Evolutionary conservation across 768 basidiomycete genomes (phyloP).

Genomic region (Boletus rufocinnamomeus): DNA sequence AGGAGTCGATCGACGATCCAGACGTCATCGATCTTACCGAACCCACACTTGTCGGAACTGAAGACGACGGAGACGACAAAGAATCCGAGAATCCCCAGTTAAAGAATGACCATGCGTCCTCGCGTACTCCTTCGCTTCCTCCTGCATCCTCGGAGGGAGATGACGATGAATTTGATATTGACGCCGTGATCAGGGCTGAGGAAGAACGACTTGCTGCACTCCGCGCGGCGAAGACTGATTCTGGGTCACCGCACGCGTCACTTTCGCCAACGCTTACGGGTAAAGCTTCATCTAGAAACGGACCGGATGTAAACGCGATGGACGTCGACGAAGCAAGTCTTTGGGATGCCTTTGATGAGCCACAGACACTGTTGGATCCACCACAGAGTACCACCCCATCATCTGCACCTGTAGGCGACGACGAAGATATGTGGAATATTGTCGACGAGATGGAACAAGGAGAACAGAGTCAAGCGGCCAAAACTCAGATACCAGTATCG

Average conservation of each 20-base stretch:
- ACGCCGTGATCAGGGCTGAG: conserved; percentile 51
- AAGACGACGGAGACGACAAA: conserved; percentile 21
- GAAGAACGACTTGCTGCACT: conserved; percentile 36
- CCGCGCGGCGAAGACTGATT: conserved; percentile 15
- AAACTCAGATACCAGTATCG: conserved; percentile 27
- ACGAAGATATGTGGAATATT: conserved; percentile 75
- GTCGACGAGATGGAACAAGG: conserved; percentile 54
- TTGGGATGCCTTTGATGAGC: conserved; percentile 34
- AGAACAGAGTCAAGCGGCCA: conserved; percentile 6
- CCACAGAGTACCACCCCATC: conserved; percentile 3
- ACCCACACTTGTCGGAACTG: conserved; percentile 30
- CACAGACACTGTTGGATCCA: conserved; percentile 2
- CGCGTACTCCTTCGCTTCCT: conserved; percentile 42
- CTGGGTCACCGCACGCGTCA: background rate
- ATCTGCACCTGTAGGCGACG: conserved; percentile 37
- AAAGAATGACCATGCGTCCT: conserved; percentile 35
- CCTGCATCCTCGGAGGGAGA: conserved; percentile 43
- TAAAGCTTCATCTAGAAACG: conserved; percentile 10
- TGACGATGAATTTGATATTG: conserved; percentile 54
- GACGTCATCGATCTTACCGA: conserved; percentile 36
- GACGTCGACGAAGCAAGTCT: conserved; percentile 43
- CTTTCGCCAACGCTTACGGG: conserved; percentile 6
- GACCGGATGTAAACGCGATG: conserved; percentile 15
- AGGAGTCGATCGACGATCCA: conserved; percentile 19
- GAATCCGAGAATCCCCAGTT: conserved; percentile 8